These are phyloP conservation scores for Aspergillus puulaauensis DNA, from an alignment of 2,329 filamentous ascomycete genomes.

Conservation along the genomic window DNA sequence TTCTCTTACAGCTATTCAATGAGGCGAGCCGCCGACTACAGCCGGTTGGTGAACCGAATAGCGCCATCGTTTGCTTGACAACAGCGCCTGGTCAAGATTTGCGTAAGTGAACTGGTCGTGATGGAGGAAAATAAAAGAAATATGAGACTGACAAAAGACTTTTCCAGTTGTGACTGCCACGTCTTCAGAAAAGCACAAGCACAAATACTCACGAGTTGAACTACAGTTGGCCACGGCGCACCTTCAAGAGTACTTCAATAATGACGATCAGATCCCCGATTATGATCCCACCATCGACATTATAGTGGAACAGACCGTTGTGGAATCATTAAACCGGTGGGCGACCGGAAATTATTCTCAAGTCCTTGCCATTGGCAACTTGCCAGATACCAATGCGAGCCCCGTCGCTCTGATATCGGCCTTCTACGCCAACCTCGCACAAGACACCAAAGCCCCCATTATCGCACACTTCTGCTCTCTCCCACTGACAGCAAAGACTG, in stretches of 20 bases:
- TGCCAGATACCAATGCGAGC: conserved; percentile 24
- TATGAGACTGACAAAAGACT: no score
- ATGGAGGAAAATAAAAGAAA: no score
- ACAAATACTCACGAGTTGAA: conserved; percentile 33
- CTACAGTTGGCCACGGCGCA: conserved; percentile 36
- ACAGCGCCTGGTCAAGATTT: conserved; percentile 29
- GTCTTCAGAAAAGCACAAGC: conserved; percentile 28
- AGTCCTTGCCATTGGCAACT: conserved; percentile 32
- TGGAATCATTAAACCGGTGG: conserved; percentile 36
- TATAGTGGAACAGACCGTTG: conserved; percentile 25
- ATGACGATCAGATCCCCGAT: conserved; percentile 33
- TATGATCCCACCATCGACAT: conserved; percentile 29
- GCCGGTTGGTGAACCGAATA: conserved; percentile 25
- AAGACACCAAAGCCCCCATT: conserved; percentile 30
- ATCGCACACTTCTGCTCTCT: conserved; percentile 39
- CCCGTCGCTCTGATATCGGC: conserved; percentile 34
- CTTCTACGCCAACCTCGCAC: conserved; percentile 33
- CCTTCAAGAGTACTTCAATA: conserved; percentile 37
- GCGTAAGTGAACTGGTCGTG: conserved; percentile 22
- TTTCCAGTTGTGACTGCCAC: not conserved
- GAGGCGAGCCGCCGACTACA: conserved; percentile 25
- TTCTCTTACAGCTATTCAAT: conserved; percentile 28
- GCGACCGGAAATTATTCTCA: conserved; percentile 32
- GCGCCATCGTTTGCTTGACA: conserved; percentile 33
- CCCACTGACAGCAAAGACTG: conserved; percentile 19